These are phyloP conservation scores for Protomyces inundatus DNA, from an alignment of 1,139 yeast species.

Conservation along the genomic window DNA sequence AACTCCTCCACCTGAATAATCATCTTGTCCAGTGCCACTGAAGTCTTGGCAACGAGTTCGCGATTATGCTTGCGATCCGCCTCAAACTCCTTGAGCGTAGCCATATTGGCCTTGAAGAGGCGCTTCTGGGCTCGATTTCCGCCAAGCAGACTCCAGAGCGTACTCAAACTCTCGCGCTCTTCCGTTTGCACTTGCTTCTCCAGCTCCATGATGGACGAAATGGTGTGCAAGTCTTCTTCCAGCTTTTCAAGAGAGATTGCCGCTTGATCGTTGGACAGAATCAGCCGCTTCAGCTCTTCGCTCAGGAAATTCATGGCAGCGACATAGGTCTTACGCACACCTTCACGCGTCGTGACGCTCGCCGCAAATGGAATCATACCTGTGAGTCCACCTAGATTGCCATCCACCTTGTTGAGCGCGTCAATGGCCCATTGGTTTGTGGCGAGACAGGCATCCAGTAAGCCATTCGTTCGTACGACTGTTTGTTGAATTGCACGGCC, in stretches of 20 bases:
- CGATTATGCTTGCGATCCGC: constrained; percentile 1
- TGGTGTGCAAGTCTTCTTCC: constrained; percentile 15
- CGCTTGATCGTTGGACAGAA: constrained; percentile 10
- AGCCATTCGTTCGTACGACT: constrained; percentile 11
- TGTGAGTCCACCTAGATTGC: constrained; percentile 1
- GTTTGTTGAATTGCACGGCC: constrained; percentile 16
- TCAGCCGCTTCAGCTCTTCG: constrained; percentile 4
- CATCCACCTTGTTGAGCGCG: constrained; percentile 6
- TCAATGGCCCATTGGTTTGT: constrained; percentile 20
- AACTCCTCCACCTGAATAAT: constrained; percentile 18
- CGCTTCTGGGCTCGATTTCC: constrained; percentile 3
- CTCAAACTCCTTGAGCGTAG: constrained; percentile 8
- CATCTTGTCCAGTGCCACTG: constrained; percentile 22
- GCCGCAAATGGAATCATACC: constrained; percentile 11
- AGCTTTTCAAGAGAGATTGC: not conserved
- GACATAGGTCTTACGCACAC: constrained; percentile 15
- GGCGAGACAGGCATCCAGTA: constrained; percentile 18
- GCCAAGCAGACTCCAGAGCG: constrained; percentile 19
- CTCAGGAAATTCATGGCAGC: constrained; percentile 16
- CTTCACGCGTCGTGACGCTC: not conserved
- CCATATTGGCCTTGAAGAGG: constrained; percentile 6
- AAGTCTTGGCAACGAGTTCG: constrained; percentile 17
- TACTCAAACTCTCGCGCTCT: constrained; percentile 2
- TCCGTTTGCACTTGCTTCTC: constrained; percentile 14
- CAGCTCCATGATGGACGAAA: constrained; percentile 10